Conservation (phyloP, 306 rosid genomes). For the Clitoria ternatea region DNA sequence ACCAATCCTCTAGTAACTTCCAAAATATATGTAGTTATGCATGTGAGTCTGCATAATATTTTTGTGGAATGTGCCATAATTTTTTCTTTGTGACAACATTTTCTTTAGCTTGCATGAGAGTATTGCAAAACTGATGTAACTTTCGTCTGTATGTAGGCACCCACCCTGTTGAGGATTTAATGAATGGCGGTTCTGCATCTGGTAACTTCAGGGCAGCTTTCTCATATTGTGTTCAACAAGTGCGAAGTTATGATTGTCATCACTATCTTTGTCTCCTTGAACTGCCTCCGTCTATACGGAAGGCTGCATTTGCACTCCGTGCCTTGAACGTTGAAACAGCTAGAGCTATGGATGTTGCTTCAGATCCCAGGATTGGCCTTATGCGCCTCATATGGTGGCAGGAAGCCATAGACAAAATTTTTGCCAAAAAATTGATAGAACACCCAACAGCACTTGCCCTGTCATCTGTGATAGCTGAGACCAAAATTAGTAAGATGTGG, state of each 20-base stretch:
- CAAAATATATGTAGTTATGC: background rate
- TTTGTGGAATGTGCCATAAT: background rate
- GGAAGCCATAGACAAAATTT: constrained; percentile 78
- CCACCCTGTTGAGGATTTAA: constrained; percentile 29
- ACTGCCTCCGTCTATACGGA: constrained; percentile 65
- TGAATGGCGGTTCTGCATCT: constrained; percentile 59
- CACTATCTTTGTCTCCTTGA: constrained; percentile 95
- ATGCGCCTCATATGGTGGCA: constrained; percentile 71
- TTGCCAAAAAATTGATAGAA: constrained; percentile 52
- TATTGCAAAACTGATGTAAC: background rate
- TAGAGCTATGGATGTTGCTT: constrained; percentile 79
- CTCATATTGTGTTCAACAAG: constrained; percentile 82
- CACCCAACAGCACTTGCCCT: constrained; percentile 89
- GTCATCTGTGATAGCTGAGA: constrained; percentile 36
- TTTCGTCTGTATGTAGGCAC: constrained; percentile 19
- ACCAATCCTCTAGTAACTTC: background rate
- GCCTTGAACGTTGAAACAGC: constrained; percentile 81
- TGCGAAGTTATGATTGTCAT: constrained; percentile 74
- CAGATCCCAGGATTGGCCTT: constrained; percentile 67
- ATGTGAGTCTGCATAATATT: background rate
- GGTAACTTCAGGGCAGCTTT: constrained; percentile 63
- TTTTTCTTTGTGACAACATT: background rate
- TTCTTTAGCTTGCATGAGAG: background rate
- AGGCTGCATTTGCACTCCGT: constrained; percentile 74
- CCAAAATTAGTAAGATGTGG: constrained; percentile 70